These are phyloP conservation scores for Orbilia blumenaviensis DNA, from an alignment of 2,329 filamentous ascomycete genomes.

Conservation along the genomic window DNA sequence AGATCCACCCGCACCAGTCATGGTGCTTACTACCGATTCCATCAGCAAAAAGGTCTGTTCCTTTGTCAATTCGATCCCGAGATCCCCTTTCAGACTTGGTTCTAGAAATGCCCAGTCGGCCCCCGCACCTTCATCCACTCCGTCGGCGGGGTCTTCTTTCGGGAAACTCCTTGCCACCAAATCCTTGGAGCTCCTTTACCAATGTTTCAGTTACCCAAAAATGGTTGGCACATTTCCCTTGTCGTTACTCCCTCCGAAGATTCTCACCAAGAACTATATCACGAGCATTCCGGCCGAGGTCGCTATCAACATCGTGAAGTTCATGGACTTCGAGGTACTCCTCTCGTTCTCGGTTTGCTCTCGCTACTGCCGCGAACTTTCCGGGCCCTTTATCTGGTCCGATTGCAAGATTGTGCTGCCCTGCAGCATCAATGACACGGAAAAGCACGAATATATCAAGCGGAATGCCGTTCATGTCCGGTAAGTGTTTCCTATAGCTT, in stretches of 20 bases:
- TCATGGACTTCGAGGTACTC: background rate
- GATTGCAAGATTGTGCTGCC: background rate
- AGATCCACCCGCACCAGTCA: too few species aligned
- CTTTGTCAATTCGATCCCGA: too few species aligned
- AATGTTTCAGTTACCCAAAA: too few species aligned
- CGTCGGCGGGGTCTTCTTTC: too few species aligned
- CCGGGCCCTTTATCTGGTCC: background rate
- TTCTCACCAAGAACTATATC: background rate
- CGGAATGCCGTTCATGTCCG: background rate
- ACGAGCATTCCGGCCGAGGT: background rate
- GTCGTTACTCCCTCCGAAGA: background rate
- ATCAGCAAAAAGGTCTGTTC: too few species aligned
- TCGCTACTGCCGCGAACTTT: background rate
- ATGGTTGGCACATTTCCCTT: background rate
- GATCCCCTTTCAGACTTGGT: too few species aligned
- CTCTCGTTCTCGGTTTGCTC: background rate
- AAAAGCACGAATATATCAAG: background rate
- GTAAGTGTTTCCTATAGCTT: background rate
- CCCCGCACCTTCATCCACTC: too few species aligned
- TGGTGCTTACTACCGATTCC: too few species aligned
- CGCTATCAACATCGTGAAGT: background rate
- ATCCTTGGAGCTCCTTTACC: too few species aligned
- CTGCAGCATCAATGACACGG: too few species aligned
- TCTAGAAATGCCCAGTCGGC: too few species aligned
- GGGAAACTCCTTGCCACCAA: too few species aligned